phyloP scores from a whole-genome alignment of 2,329 filamentous ascomycete species.

The Aspergillus ochraceoroseus region DNA sequence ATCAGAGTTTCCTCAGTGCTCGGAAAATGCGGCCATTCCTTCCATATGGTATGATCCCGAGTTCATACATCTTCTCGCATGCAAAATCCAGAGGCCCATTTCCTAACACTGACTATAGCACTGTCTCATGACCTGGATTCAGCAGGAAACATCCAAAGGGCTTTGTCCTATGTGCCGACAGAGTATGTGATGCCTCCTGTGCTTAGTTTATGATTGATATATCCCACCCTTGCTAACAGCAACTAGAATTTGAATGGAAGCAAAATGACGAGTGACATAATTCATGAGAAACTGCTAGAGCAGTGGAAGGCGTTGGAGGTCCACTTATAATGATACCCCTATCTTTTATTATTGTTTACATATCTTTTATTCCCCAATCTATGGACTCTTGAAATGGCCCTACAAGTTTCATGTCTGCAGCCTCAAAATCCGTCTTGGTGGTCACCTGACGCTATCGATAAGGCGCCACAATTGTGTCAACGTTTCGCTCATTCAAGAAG shows the following conservation, averaged over 20 bases:
- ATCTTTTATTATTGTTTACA: constrained; percentile 9
- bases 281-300: not conserved
- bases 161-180: constrained; percentile 98
- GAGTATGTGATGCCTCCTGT: constrained; percentile 52
- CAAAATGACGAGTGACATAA: constrained; percentile 36
- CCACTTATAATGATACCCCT: constrained; percentile 21
- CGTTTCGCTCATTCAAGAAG: not conserved
- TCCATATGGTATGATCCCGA: constrained; percentile 71
- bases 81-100: constrained; percentile 4
- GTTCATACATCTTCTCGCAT: constrained; percentile 11
- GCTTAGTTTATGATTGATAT: not conserved
- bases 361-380: constrained; percentile 2
- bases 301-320: constrained; percentile 11
- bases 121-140: constrained; percentile 83
- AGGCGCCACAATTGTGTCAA: constrained; percentile 13
- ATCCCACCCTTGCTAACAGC: constrained; percentile 21
- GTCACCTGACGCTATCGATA: constrained; percentile 30
- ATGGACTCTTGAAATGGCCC: too few species aligned
- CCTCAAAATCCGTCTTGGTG: too few species aligned
- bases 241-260: constrained; percentile 52
- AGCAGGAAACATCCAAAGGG: constrained; percentile 86
- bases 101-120: constrained; percentile 54
- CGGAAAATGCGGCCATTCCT: constrained; percentile 94
- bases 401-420: too few species aligned
- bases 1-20: constrained; percentile 58